Conservation (phyloP, 805 yeast genomes). For the Candida xiaguanensis region DNA sequence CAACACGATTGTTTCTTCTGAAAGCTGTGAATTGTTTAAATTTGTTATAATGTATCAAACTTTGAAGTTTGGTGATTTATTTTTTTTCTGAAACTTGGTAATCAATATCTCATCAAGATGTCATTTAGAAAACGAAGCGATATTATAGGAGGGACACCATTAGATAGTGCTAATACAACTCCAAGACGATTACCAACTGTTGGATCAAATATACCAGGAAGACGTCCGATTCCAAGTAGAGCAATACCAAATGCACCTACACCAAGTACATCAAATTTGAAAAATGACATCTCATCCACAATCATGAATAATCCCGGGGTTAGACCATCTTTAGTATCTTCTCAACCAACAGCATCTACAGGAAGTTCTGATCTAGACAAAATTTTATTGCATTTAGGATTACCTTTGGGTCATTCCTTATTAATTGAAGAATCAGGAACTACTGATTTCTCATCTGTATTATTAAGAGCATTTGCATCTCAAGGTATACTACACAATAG, state of each 20-base stretch:
- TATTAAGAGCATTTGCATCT: constrained; percentile 66
- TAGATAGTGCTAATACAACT: constrained; percentile 1
- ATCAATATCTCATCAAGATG: too few relatives aligned
- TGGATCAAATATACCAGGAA: constrained; percentile 2
- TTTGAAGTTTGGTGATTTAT: too few relatives aligned
- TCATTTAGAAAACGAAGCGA: constrained; percentile 43
- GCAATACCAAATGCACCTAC: neutral
- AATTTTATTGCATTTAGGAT: constrained; percentile 73
- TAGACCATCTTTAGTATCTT: constrained; percentile 72
- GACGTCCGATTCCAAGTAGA: neutral
- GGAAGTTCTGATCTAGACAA: constrained; percentile 77
- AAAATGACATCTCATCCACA: constrained; percentile 7
- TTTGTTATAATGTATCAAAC: too few relatives aligned
- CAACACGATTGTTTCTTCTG: neutral
- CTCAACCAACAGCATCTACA: constrained; percentile 74
- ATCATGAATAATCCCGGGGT: constrained; percentile 49
- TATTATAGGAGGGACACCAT: constrained; percentile 20
- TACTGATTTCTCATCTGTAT: constrained; percentile 77
- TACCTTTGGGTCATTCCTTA: constrained; percentile 73
- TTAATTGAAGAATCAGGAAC: constrained; percentile 81
- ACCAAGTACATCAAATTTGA: neutral
- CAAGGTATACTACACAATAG: constrained; percentile 73
- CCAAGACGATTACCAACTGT: constrained; percentile 9
- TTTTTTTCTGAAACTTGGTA: too few relatives aligned
- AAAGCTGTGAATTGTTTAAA: too few relatives aligned